Base-by-base conservation (phyloP, 257 asterid genomes). In the Scutellaria barbata region DNA sequence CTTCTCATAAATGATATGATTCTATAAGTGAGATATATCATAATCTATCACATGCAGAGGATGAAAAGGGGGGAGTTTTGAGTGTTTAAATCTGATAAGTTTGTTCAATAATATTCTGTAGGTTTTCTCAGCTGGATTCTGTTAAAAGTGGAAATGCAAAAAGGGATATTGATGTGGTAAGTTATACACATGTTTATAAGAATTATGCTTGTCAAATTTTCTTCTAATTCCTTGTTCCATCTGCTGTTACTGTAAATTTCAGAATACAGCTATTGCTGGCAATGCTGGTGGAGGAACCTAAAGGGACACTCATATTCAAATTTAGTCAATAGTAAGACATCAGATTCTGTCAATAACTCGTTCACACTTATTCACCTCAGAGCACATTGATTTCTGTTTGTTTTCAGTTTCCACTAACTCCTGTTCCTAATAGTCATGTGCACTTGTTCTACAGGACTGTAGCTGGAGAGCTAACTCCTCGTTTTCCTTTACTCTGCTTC, bases 111-210 rank as follows among this genome's bases (percentile, higher is more conserved):
- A 56, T 22, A 7, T 72, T 64, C 13, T 58, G 52, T 75, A 83
- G 87, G 77, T 83, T 83, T 69, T 77, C 83, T 8, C 80, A 77
- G 77, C 48, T 66, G 13, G 79, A 75, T 50, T 37, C 77, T 80
- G 66, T 66, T 74, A 53, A 72, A 12, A 69, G 16, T 63, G 45
- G 68, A 63, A 71, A 78, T 53, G 80, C 65, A 5, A 73, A 75
- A 46, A 74, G 30, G 58, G 40, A 80, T 42, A 25, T 16, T 53
- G 83, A 77, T 61, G 78, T 68, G 80, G 87, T 80, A 56, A 77
- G 80, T 72, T 78, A 22, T 35, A n/a, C 68, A n/a, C 9, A 43
- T 53, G 41, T 40, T 33, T 52, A 12, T 45, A 17, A 77, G 60
- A 69, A 72, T 51, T 63, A 60, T 46, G 16, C 20, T 6, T 22